Base-by-base conservation (phyloP, 345 rosid species). In the Salix exigua region DNA sequence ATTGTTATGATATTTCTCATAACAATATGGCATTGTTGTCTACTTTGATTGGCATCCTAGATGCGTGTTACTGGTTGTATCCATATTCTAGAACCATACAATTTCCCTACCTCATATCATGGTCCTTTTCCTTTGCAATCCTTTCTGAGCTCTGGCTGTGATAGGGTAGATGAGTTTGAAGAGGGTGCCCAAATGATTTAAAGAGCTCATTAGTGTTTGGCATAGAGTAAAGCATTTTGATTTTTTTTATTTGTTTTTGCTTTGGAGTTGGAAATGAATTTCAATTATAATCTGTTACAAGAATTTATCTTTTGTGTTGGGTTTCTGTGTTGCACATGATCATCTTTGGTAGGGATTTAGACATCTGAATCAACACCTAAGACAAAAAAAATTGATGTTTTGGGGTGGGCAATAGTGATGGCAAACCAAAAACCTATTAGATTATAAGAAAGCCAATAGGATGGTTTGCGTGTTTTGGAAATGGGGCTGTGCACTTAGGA, bases 101-200 rank as follows among this genome's bases (percentile, higher is more conserved):
- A 30, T 40, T 30, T 6, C 23, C n/a, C 55, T 23, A 7, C 38
- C 26, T 75, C 62, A 51, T 51, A 21, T 25, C 40, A 23, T 50
- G 70, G 50, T 19, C 11, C n/a, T 50, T 64, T 28, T 28, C 48
- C 37, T 21, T 44, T 48, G 31, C 40, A 65, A 46, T 48, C 46
- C 30, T 1, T 63, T 65, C 2, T 23, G 33, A 21, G 46, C 30
- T 5, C 44, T 42, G 23, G 68, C 11, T 21, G 17, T 63, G 60
- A 62, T 63, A 66, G 77, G 46, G 13, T 60, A 17, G 70, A 21
- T 64, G 19, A 48, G 21, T 40, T 19, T 73, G 77, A 48, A 74
- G 42, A 37, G 60, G 60, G 16, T 73, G 35, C n/a, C 18, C 40
- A n/a, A 26, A 17, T 73, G 7, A 68, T 38, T 28, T 25, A 25